Conservation (phyloP, 1,284 basidiomycete species). For the Ustilago crameri region DNA sequence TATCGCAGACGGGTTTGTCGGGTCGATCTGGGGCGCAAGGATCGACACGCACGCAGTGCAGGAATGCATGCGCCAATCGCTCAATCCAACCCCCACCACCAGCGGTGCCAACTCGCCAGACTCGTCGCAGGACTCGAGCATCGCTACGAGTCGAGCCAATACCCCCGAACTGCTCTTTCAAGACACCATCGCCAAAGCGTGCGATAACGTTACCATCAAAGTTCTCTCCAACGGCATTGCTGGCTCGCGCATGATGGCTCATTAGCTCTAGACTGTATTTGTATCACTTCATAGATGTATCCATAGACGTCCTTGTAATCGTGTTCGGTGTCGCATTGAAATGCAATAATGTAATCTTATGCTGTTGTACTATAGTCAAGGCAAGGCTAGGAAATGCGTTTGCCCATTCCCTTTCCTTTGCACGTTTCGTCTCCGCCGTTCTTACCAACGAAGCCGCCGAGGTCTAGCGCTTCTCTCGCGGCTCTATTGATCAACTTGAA, state of each 20-base stretch:
- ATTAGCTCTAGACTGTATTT: constrained; percentile 17
- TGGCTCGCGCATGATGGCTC: constrained; percentile 15
- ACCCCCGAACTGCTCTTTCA: constrained; percentile 25
- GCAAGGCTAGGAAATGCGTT: constrained; percentile 14
- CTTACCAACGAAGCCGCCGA: constrained; percentile 47
- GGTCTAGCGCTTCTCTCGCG: constrained; percentile 60
- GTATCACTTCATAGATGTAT: constrained; percentile 5
- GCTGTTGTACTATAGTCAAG: no score
- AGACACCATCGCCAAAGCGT: constrained; percentile 17
- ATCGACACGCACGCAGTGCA: constrained; percentile 17
- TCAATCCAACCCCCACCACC: constrained; percentile 3
- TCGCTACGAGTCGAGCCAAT: constrained; percentile 11
- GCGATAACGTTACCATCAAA: constrained; percentile 18
- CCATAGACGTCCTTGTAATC: neutral
- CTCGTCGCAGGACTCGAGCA: constrained; percentile 16
- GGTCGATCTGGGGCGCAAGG: constrained; percentile 36
- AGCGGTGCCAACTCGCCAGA: neutral
- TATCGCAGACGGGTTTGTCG: constrained; percentile 40
- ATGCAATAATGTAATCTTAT: constrained; percentile 1
- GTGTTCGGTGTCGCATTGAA: neutral
- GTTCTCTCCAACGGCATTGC: constrained; percentile 26
- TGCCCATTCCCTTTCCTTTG: constrained; percentile 26
- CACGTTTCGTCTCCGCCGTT: constrained; percentile 11
- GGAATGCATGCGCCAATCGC: constrained; percentile 22
- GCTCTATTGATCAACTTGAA: constrained; percentile 66